A percentile compares a stretch with the other conserved stretches of the same genome.
phyloP scores from a whole-genome alignment of 2,329 filamentous ascomycete genomes.

The Colletotrichum limetticola region DNA sequence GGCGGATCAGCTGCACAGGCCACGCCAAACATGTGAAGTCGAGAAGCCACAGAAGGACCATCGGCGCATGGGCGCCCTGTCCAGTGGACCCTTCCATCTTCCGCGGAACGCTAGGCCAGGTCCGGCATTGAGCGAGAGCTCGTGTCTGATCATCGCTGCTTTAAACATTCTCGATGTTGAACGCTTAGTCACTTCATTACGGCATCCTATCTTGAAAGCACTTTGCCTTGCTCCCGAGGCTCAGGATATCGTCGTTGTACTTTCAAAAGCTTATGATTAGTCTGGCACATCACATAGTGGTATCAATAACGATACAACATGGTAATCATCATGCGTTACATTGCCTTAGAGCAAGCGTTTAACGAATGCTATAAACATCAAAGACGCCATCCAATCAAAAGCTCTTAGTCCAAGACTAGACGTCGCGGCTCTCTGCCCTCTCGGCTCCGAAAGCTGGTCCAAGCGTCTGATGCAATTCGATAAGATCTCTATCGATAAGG shows the following conservation, averaged over 20 bases:
- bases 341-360: background rate
- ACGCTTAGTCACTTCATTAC: background rate
- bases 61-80: conserved; percentile 12
- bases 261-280: background rate
- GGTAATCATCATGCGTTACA: background rate
- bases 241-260: background rate
- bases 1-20: conserved; percentile 20
- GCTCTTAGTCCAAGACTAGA: background rate
- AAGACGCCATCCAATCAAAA: background rate
- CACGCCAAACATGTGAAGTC: conserved; percentile 32
- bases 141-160: conserved; percentile 2
- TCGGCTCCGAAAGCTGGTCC: conserved; percentile 25
- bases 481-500: conserved; percentile 11
- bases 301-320: background rate
- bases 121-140: conserved; percentile 8
- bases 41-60: conserved; percentile 24
- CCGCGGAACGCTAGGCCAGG: conserved; percentile 27
- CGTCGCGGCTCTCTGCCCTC: background rate
- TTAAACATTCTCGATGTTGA: background rate
- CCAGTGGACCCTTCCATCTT: conserved; percentile 25
- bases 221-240: background rate
- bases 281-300: background rate
- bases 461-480: conserved; percentile 25
- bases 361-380: background rate
- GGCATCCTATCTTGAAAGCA: background rate